Evolutionary conservation across 2,329 filamentous ascomycete species (phyloP), one percentile per base, ranked within the genome.

Genomic region (Rhexocercosporidium sp.): DNA sequence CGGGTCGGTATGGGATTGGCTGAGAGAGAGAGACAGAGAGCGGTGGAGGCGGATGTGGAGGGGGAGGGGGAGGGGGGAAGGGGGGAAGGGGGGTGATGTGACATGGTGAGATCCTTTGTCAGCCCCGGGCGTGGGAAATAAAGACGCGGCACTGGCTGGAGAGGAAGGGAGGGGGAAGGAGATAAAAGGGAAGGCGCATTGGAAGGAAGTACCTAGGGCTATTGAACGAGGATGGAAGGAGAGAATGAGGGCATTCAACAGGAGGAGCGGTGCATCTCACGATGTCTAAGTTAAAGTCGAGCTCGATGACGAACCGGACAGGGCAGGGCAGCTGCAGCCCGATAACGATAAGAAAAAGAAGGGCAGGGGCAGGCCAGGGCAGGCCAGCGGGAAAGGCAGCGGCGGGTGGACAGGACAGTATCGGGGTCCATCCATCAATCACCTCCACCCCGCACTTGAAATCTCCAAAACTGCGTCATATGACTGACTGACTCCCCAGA

Each of bases 61-160:
- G 18, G 18, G n/a, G 9, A 39, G 11, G 29, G 12, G 31, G n/a
- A 11, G 16, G 8, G 14, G 3, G n/a, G 9, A n/a, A 22, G 7
- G 18, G 18, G n/a, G 9, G 25, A 20, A 16, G 12, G 31, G n/a
- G n/a, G 16, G 8, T 5, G 3, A 5, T 20, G 34, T 34, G 53
- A 57, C 34, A 57, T 57, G 29, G n/a, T 37, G n/a, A 12, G 53
- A 56, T 22, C 31, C 53, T 53, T 29, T 53, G 49, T 53, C 12
- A 53, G 49, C 22, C 22, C 14, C 4, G 14, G 1, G 49, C 11
- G 25, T 27, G 22, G 49, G 49, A 16, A 18, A 6, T 12, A 14
- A 53, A 18, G 16, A 25, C 47, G 31, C 3, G 22, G 18, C 31
- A 59, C 25, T 59, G 54, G 54, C 20, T 59, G 20, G 37, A 27